Evolutionary conservation across 139 green algal species (phyloP), one percentile per base, ranked within the genome.

Genomic region (Chlorella sp.): DNA sequence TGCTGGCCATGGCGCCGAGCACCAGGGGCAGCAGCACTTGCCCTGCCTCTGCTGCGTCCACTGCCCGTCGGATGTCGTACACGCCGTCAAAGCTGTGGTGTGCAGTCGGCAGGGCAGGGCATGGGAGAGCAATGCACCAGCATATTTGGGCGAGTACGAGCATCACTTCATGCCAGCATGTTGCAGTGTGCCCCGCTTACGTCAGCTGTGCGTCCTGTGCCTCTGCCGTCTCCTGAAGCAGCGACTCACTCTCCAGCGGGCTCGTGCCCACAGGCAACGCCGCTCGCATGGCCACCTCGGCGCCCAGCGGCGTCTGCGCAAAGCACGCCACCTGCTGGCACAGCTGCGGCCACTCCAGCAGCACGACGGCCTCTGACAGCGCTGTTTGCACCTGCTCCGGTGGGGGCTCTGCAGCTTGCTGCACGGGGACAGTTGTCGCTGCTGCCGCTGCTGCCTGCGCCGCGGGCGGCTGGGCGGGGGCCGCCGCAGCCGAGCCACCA

Each of bases 311-410:
- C 3, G 90, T 95, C n/a, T 76, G 59, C 29, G 85, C 87, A 46
- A 95, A 93, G 59, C 83, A 83, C 2, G 90, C 87, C 23, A 97
- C 91, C 88, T 96, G 89, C 4, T 76, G 70, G 67, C 91, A 94
- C 1, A 95, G 63, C 1, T 69, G 71, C 0, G 77, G 82, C 91
- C 91, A 95, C 46, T 93, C 91, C 60, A 95, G 79, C 53, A 92
- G 40, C 12, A 72, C 25, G 19, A 90, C 43, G 8, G 91, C 92
- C 67, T 94, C 86, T 2, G 15, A 19, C 62, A 84, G 63, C 1
- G 75, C 68, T 33, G 63, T 40, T 6, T 38, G 36, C 25, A 40
- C 8, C 5, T 48, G 33, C 8, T 51, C 5, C 25, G 15, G 31
- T 41, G 14, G 51, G 14, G 38, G 35, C 43, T 40, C 35, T 5